phyloP scores from a whole-genome alignment of 129 eudicot genomes.

The Kitagawia praeruptora region DNA sequence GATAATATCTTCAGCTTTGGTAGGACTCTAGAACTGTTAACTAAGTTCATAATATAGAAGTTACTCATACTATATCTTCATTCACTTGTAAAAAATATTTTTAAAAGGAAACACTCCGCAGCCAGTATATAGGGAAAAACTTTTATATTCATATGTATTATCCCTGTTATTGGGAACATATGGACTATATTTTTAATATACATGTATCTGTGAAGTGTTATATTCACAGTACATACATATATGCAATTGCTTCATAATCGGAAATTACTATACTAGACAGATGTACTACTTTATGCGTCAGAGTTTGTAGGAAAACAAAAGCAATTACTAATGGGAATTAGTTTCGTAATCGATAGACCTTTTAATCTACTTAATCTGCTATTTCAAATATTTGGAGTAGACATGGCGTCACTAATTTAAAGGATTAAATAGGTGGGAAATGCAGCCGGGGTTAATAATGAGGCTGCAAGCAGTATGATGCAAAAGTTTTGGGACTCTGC shows the following conservation, averaged over 20 bases:
- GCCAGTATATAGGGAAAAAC: not conserved
- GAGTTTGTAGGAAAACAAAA: not conserved
- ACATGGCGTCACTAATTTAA: not conserved
- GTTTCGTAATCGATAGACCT: not conserved
- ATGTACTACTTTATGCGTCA: not conserved
- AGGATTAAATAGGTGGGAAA: constrained; percentile 41
- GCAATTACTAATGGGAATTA: not conserved
- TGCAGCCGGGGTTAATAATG: constrained; percentile 39
- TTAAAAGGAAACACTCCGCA: not conserved
- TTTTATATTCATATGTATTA: not conserved
- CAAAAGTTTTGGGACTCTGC: constrained; percentile 67
- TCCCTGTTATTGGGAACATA: not conserved
- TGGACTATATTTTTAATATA: not conserved
- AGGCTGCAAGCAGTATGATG: constrained; percentile 44
- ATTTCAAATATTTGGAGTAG: constrained; percentile 4
- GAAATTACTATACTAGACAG: not conserved
- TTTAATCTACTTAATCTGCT: not conserved
- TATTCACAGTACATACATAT: not conserved
- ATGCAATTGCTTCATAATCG: not conserved
- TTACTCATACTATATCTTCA: not conserved
- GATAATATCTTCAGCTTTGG: not conserved
- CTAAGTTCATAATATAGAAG: not conserved
- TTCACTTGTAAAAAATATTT: not conserved
- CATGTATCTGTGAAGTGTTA: not conserved
- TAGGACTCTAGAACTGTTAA: not conserved